Conservation (phyloP, 1,139 yeast genomes). For the Geotrichum restrictum region DNA sequence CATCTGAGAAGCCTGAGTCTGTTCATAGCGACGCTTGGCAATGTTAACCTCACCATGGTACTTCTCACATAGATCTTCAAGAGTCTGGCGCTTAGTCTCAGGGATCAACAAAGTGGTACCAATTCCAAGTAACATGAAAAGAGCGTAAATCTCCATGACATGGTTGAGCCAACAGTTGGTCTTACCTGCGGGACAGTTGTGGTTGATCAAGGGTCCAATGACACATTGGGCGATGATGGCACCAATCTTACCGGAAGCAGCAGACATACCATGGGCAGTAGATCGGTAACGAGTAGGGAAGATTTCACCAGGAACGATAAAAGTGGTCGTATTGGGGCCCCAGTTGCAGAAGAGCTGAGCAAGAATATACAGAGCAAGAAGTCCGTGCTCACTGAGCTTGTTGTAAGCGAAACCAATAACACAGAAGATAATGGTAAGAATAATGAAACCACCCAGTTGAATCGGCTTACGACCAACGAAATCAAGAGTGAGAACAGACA, state of each 20-base stretch:
- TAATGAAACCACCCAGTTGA: conserved; percentile 56
- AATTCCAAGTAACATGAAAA: conserved; percentile 80
- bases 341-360: conserved; percentile 66
- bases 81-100: conserved; percentile 85
- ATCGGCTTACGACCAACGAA: conserved; percentile 58
- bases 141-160: conserved; percentile 87
- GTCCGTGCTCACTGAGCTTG: conserved; percentile 45
- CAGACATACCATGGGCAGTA: conserved; percentile 96
- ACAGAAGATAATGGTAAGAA: conserved; percentile 57
- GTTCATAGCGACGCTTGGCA: conserved; percentile 34
- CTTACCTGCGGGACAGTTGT: conserved; percentile 59
- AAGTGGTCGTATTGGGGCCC: conserved; percentile 93
- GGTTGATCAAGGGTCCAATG: conserved; percentile 75
- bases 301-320: conserved; percentile 92
- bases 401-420: conserved; percentile 61
- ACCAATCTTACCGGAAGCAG: conserved; percentile 94
- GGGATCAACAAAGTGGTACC: conserved; percentile 65
- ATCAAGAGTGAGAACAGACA: conserved; percentile 56
- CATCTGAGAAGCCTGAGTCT: background rate
- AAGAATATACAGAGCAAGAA: conserved; percentile 60
- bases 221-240: conserved; percentile 72
- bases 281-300: conserved; percentile 98
- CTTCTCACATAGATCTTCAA: conserved; percentile 73
- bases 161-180: conserved; percentile 79
- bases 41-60: conserved; percentile 71